Percentiles rank a stretch among this genome's conserved stretches.
Evolutionary conservation across 139 green algal genomes (phyloP).

Genomic region (Auxenochlorella pyrenoidosa): DNA sequence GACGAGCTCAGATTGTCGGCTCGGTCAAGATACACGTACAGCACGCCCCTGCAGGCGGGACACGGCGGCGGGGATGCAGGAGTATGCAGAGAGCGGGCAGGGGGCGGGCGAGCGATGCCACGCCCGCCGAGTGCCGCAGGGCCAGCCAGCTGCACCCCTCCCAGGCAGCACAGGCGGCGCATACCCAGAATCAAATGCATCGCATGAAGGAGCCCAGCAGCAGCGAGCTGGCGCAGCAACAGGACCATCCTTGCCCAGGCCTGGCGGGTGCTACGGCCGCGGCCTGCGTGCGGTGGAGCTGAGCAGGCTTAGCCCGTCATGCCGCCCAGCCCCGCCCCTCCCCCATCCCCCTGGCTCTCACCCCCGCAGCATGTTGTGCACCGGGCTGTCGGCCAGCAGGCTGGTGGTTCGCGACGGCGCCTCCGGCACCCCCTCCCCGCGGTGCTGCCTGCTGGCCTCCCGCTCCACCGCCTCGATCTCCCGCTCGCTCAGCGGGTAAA

Average conservation of each 20-base stretch:
- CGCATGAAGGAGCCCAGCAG: too few relatives aligned
- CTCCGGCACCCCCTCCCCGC: background rate
- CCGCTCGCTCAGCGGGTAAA: background rate
- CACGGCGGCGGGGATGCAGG: background rate
- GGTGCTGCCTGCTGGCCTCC: background rate
- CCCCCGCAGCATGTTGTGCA: conserved; percentile 4
- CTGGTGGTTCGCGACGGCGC: background rate
- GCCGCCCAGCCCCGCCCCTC: background rate
- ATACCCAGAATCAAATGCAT: too few relatives aligned
- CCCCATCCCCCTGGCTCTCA: background rate
- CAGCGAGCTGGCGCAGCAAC: too few relatives aligned
- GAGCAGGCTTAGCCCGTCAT: too few relatives aligned
- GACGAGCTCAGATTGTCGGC: conserved; percentile 18
- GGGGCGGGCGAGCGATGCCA: too few relatives aligned
- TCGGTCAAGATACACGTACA: conserved; percentile 37
- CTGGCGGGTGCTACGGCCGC: too few relatives aligned
- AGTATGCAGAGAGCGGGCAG: background rate
- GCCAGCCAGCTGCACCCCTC: too few relatives aligned
- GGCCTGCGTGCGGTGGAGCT: too few relatives aligned
- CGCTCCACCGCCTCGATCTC: background rate
- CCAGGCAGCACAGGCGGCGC: too few relatives aligned
- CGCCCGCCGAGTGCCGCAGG: too few relatives aligned
- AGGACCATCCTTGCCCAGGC: too few relatives aligned
- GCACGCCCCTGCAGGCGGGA: conserved; percentile 36
- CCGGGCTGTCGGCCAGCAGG: background rate